These are phyloP conservation scores for Entelexis sorbosivorans DNA, from an alignment of 1,139 yeast species.

Conservation along the genomic window DNA sequence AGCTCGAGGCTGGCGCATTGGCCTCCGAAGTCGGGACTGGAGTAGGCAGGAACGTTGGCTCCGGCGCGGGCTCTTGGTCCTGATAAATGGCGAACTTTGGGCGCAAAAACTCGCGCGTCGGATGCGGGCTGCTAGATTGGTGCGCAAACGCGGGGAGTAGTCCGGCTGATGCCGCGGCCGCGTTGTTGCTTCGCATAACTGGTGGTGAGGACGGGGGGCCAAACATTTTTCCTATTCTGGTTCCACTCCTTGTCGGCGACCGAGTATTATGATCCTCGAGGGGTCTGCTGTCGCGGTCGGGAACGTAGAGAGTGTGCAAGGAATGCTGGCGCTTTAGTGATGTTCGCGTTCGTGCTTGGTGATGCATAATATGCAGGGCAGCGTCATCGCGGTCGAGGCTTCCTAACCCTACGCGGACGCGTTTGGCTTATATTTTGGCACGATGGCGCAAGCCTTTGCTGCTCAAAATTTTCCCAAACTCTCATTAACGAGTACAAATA, in stretches of 20 bases:
- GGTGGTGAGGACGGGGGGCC: slow-evolving; percentile 29
- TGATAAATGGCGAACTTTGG: slow-evolving; percentile 17
- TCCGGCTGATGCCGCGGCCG: neutral
- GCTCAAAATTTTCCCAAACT: neutral
- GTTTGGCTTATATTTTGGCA: neutral
- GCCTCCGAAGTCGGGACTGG: slow-evolving; percentile 24
- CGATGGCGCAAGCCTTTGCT: neutral
- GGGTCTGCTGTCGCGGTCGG: neutral
- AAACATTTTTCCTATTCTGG: slow-evolving; percentile 13
- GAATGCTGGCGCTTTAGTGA: slow-evolving; percentile 1
- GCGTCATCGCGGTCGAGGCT: neutral
- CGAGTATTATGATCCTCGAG: neutral
- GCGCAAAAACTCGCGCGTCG: slow-evolving; percentile 3
- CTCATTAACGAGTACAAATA: too few species aligned
- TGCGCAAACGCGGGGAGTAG: slow-evolving; percentile 23
- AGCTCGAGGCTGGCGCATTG: slow-evolving; percentile 16
- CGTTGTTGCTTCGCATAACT: neutral
- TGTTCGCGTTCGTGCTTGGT: neutral
- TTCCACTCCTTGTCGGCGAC: neutral
- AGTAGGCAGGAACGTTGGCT: slow-evolving; percentile 15
- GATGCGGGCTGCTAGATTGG: slow-evolving; percentile 7
- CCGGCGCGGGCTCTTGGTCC: slow-evolving; percentile 16
- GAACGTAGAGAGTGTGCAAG: neutral
- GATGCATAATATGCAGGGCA: slow-evolving; percentile 5
- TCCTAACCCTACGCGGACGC: neutral